Percentiles rank a stretch among this genome's conserved stretches.
These are phyloP conservation scores for Chalciporus chontae DNA, from an alignment of 768 basidiomycete species.

Conservation along the genomic window DNA sequence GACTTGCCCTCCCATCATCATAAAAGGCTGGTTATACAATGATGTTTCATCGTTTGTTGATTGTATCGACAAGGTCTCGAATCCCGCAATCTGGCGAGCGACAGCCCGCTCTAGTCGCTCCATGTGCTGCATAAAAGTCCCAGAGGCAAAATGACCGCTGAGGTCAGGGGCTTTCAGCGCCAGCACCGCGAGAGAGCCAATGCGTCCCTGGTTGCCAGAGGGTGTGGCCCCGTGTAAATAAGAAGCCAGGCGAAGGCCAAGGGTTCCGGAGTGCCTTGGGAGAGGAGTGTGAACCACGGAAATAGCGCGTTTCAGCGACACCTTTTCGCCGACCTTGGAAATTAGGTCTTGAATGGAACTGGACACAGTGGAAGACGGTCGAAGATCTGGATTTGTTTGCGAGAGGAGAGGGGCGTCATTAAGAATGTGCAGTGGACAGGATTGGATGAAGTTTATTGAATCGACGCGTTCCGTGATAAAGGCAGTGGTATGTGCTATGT, in stretches of 20 bases:
- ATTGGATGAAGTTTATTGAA: constrained; percentile 38
- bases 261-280: constrained; percentile 29
- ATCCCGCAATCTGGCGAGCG: constrained; percentile 83
- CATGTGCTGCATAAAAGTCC: constrained; percentile 54
- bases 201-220: constrained; percentile 51
- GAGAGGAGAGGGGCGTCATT: constrained; percentile 68
- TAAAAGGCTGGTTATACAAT: constrained; percentile 71
- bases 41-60: constrained; percentile 43
- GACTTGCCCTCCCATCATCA: constrained; percentile 62
- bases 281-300: constrained; percentile 37
- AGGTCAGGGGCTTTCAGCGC: constrained; percentile 49
- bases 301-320: constrained; percentile 61
- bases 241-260: constrained; percentile 46
- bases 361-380: constrained; percentile 48
- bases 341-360: constrained; percentile 66
- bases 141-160: constrained; percentile 39
- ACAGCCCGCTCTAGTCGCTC: constrained; percentile 66
- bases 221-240: constrained; percentile 60
- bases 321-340: constrained; percentile 77
- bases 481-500: constrained; percentile 83
- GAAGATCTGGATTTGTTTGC: constrained; percentile 24
- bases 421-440: constrained; percentile 50
- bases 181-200: constrained; percentile 56
- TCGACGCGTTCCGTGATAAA: constrained; percentile 51
- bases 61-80: constrained; percentile 59